Conservation (phyloP, 2,329 filamentous ascomycete genomes). For the Nigrograna mackinnonii region DNA sequence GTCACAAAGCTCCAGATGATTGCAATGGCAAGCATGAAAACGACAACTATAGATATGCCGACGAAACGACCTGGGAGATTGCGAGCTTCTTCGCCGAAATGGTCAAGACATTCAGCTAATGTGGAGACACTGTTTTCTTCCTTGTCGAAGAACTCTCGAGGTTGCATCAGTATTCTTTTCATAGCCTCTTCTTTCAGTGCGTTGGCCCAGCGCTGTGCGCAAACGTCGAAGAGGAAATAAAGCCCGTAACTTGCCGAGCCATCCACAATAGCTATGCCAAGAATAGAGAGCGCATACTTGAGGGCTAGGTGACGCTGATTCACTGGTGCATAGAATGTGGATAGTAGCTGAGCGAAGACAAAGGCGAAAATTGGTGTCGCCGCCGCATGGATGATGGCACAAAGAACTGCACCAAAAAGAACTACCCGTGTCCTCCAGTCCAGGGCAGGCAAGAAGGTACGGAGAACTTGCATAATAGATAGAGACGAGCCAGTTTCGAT, state of each 20-base stretch:
- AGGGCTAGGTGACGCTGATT: constrained; percentile 56
- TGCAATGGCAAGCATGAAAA: constrained; percentile 69
- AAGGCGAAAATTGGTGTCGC: constrained; percentile 76
- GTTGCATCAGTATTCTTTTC: constrained; percentile 72
- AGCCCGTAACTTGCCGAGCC: constrained; percentile 66
- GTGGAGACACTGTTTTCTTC: constrained; percentile 65
- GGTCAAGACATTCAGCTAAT: constrained; percentile 74
- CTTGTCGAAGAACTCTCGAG: constrained; percentile 76
- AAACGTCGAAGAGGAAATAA: constrained; percentile 72
- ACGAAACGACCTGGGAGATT: constrained; percentile 80
- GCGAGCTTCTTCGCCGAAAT: constrained; percentile 84
- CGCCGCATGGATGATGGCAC: constrained; percentile 66
- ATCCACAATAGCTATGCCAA: constrained; percentile 70
- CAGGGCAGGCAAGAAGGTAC: constrained; percentile 72
- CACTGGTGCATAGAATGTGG: constrained; percentile 65
- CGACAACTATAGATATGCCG: constrained; percentile 68
- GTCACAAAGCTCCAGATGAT: constrained; percentile 73
- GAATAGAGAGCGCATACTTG: constrained; percentile 71
- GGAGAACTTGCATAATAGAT: constrained; percentile 59
- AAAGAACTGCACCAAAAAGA: constrained; percentile 64
- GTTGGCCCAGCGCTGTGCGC: constrained; percentile 78
- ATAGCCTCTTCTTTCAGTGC: constrained; percentile 70
- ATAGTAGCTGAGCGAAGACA: constrained; percentile 72
- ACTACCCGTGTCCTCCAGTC: constrained; percentile 53
- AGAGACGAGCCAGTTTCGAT: constrained; percentile 16